Conservation (phyloP, 2,329 filamentous ascomycete species). For the Pseudocercospora macadamiae region DNA sequence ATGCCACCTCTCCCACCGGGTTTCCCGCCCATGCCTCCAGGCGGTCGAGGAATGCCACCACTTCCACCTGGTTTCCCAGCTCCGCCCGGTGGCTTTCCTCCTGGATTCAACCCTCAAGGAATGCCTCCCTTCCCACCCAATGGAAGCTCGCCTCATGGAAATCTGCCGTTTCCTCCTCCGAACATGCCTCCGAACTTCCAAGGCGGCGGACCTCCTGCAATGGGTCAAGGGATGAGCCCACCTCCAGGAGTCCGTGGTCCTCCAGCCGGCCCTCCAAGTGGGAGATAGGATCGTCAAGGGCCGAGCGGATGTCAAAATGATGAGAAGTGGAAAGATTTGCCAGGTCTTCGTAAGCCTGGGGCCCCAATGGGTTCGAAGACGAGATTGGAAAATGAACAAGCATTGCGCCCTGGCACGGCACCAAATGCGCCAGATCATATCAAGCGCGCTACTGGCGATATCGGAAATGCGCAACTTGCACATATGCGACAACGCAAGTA, state of each 20-base stretch:
- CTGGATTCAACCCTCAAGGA: slow-evolving; percentile 40
- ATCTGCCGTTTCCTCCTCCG: slow-evolving; percentile 39
- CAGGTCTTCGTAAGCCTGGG: no score
- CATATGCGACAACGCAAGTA: no score
- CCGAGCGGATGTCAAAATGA: no score
- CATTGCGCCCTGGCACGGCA: no score
- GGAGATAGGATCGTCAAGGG: neutral
- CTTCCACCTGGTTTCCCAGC: slow-evolving; percentile 43
- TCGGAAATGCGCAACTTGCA: no score
- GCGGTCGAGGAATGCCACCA: slow-evolving; percentile 31
- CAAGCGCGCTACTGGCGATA: no score
- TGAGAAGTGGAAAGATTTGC: no score
- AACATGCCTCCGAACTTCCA: slow-evolving; percentile 20
- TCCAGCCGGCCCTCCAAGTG: slow-evolving; percentile 19
- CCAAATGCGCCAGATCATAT: no score
- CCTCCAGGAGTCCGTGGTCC: slow-evolving; percentile 25
- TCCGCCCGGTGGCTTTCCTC: slow-evolving; percentile 42
- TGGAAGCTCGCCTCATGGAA: slow-evolving; percentile 23
- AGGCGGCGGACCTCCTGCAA: slow-evolving; percentile 21
- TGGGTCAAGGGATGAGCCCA: slow-evolving; percentile 19
- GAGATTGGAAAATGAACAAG: no score
- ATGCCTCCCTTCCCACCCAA: slow-evolving; percentile 37
- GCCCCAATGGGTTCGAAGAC: no score
- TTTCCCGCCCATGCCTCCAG: slow-evolving; percentile 27
- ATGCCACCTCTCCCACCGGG: slow-evolving; percentile 31